Evolutionary conservation across 768 basidiomycete genomes (phyloP).

Genomic region (Tylopilus intermedius): DNA sequence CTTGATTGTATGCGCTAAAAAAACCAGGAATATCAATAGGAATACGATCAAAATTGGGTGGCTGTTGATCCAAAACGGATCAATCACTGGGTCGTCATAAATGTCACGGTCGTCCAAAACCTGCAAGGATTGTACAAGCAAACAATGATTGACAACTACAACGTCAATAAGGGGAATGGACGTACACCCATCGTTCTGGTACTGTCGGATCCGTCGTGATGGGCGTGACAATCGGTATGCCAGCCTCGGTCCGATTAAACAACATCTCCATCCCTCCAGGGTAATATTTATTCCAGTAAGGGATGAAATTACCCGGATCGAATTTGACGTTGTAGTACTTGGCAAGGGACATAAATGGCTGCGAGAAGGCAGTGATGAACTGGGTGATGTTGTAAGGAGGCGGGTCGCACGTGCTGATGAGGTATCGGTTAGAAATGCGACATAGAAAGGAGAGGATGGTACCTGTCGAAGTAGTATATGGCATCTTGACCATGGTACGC

Average conservation of each 20-base stretch:
- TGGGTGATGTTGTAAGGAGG: constrained; percentile 24
- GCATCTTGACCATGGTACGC: constrained; percentile 31
- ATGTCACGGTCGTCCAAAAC: constrained; percentile 14
- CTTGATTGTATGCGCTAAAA: too few relatives aligned
- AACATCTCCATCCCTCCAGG: constrained; percentile 12
- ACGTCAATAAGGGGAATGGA: neutral
- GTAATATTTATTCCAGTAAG: neutral
- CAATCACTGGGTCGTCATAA: constrained; percentile 7
- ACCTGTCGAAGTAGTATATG: constrained; percentile 38
- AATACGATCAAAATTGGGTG: too few relatives aligned
- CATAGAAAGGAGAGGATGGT: neutral
- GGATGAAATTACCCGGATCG: constrained; percentile 16
- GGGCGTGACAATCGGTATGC: neutral
- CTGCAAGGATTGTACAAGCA: neutral
- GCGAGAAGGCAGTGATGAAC: constrained; percentile 26
- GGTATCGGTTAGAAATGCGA: neutral
- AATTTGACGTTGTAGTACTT: constrained; percentile 18
- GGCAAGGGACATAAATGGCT: constrained; percentile 24
- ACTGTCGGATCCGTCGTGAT: neutral
- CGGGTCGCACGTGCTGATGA: neutral
- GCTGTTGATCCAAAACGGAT: neutral
- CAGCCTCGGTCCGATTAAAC: constrained; percentile 10
- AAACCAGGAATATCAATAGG: neutral
- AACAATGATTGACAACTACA: too few relatives aligned
- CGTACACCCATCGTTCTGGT: constrained; percentile 14